Evolutionary conservation across 1,284 basidiomycete genomes (phyloP).

Genomic region (Coriolopsis trogii): DNA sequence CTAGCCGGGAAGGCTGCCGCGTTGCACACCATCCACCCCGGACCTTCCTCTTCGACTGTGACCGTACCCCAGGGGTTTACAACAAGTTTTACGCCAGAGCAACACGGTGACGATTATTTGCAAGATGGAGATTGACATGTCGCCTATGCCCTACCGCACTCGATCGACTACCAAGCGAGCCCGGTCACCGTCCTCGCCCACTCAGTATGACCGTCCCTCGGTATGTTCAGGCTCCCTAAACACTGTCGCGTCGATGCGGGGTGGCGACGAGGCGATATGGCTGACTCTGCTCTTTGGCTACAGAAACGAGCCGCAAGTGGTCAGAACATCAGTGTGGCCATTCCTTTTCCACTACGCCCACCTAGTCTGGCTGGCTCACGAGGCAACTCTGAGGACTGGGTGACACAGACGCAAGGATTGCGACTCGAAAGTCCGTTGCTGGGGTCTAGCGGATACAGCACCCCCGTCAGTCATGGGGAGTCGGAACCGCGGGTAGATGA

Average conservation of each 20-base stretch:
- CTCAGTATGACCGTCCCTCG: slow-evolving; percentile 48
- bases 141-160: slow-evolving; percentile 42
- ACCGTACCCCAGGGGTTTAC: neutral
- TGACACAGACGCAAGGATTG: slow-evolving; percentile 59
- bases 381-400: slow-evolving; percentile 64
- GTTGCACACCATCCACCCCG: too few relatives aligned
- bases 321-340: slow-evolving; percentile 32
- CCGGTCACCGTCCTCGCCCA: slow-evolving; percentile 55
- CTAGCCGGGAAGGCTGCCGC: too few relatives aligned
- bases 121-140: slow-evolving; percentile 41
- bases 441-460: slow-evolving; percentile 16
- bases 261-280: neutral
- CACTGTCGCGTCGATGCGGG: neutral
- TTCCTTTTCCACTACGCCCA: slow-evolving; percentile 20
- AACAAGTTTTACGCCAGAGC: too few relatives aligned
- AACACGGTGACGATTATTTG: neutral
- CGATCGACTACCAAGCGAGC: slow-evolving; percentile 51
- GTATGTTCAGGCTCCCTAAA: slow-evolving; percentile 40
- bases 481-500: slow-evolving; percentile 13
- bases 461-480: slow-evolving; percentile 17
- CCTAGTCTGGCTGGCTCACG: slow-evolving; percentile 13
- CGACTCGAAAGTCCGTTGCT: slow-evolving; percentile 57
- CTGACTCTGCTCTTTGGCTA: neutral
- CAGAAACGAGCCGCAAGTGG: slow-evolving; percentile 62
- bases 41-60: neutral